Evolutionary conservation across 805 yeast genomes (phyloP), one percentile per base, ranked within the genome.

Genomic region (Tetrapisispora fleetii): DNA sequence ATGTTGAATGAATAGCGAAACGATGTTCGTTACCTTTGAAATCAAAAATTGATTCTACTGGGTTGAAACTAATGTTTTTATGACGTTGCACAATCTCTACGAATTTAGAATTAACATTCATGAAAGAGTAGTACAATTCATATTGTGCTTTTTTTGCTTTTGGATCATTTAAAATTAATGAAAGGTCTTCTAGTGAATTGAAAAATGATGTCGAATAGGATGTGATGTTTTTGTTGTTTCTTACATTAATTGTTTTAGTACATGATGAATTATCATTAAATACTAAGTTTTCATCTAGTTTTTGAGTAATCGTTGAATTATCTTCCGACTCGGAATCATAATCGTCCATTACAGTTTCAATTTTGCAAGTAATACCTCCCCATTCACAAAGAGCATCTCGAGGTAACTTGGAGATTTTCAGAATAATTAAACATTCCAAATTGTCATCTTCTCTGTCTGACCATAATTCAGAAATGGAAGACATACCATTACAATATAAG

Each of bases 351-450:
- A 58, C 43, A 1, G 50, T 52, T 3, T 57, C 53, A 27, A 68
- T 67, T 48, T 74, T 73, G 51, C 72, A 78, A 5, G 79, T 64
- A 3, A 76, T 51, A 1, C 91, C 95, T 36, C 82, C 78, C 91
- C 95, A 85, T 67, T 87, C 95, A 33, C 83, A 75, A 19, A 62
- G 60, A 0, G 90, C 88, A 37, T 70, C 68, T 46, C 74, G 76
- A 6, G 95, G 95, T 45, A 87, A 67, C 33, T 66, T 72, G 0
- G 69, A 62, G 0, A 84, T 83, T 54, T 74, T 70, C 0, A 78
- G 83, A 13, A 83, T 69, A 13, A 80, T 59, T 36, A 83, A 59
- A 11, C 58, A 56, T 40, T 64, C 55, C 3, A 27, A 13, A 5
- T 59, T 59, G 46, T 63, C 64, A 3, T 48, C 50, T 6, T 47